These are phyloP conservation scores for Aurantiochytrium sp. DNA, from an alignment of 108 stramenopile genomes.

Conservation along the genomic window DNA sequence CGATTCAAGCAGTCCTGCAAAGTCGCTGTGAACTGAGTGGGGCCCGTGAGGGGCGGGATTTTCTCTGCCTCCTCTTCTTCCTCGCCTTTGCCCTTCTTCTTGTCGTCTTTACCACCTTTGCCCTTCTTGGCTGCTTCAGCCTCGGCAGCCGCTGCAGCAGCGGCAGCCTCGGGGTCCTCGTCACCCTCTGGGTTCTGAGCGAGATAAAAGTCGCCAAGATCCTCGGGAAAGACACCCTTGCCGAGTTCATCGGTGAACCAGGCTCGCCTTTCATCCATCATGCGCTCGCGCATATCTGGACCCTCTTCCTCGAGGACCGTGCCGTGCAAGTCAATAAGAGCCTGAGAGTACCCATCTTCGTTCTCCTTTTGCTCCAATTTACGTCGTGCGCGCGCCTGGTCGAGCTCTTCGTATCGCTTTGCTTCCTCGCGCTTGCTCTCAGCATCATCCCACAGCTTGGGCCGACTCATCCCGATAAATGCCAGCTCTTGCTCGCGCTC, in stretches of 20 bases:
- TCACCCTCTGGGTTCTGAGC: neutral
- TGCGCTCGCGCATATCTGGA: conserved; percentile 59
- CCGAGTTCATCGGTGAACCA: conserved; percentile 68
- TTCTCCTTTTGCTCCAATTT: conserved; percentile 68
- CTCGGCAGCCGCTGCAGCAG: conserved; percentile 22
- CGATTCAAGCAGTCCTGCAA: conserved; percentile 31
- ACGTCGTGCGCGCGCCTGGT: conserved; percentile 46
- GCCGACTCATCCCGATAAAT: conserved; percentile 64
- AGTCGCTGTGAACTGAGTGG: conserved; percentile 38
- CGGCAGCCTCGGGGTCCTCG: conserved; percentile 51
- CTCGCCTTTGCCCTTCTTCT: conserved; percentile 27
- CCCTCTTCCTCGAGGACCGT: conserved; percentile 66
- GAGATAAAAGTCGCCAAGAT: neutral
- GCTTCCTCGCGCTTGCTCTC: conserved; percentile 18
- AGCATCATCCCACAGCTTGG: conserved; percentile 30
- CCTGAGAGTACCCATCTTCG: conserved; percentile 57
- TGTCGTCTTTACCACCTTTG: conserved; percentile 35
- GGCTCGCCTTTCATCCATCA: conserved; percentile 61
- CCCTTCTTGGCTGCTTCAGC: conserved; percentile 13
- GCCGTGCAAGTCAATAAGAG: conserved; percentile 59
- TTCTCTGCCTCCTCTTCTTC: conserved; percentile 27
- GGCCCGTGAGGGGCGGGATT: conserved; percentile 45
- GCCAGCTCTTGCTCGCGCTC: conserved; percentile 35
- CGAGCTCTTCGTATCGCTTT: conserved; percentile 33
- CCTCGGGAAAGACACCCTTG: neutral